Evolutionary conservation across 1,284 basidiomycete species (phyloP), one percentile per base, ranked within the genome.

Genomic region (Ganoderma sp.): DNA sequence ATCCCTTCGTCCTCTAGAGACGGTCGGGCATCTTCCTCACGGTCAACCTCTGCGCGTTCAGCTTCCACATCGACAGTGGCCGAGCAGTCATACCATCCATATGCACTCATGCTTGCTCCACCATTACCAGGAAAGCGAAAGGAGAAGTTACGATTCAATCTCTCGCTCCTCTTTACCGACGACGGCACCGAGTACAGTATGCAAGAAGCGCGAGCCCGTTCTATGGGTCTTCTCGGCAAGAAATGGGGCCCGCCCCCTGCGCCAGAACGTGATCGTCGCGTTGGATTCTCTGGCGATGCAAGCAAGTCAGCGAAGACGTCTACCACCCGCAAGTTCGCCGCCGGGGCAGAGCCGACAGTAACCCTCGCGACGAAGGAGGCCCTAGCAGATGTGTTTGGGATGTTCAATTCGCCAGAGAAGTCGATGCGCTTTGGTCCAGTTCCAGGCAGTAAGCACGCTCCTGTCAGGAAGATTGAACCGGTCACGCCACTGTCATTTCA

Each of bases 301-400:
- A 79, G 79, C 61, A 84, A 83, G 71, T 79, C 79, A 59, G 79
- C 79, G 72, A 77, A 78, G 65, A 73, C 77, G 61, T 73, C 79
- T 72, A 63, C 74, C 10, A 79, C 78, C 45, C 74, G 77, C 63
- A 77, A 69, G 43, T 69, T 71, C 56, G 69, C 61, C 41, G 66
- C 61, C 59, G 70, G 79, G 41, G 73, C 74, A 1, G 86, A 88
- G 73, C 87, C 90, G 9, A 90, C 91, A 0, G 90, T 92, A 6
- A 95, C 93, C 0, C 89, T 95, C 70, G 94, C 94, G 76, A 95
- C 93, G 57, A 96, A 95, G 78, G 93, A 95, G 71, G 96, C 96
- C 3, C 84, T 97, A 63, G 92, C 88, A n/a, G 96, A 97, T 77
- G 94, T 98, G 48, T 95, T 95, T 81, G 91, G 90, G 67, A 94